Percentiles rank a stretch among this genome's conserved stretches.
These are phyloP conservation scores for Smittium culicis DNA, from an alignment of 371 early-diverging fungal genomes.

Conservation along the genomic window DNA sequence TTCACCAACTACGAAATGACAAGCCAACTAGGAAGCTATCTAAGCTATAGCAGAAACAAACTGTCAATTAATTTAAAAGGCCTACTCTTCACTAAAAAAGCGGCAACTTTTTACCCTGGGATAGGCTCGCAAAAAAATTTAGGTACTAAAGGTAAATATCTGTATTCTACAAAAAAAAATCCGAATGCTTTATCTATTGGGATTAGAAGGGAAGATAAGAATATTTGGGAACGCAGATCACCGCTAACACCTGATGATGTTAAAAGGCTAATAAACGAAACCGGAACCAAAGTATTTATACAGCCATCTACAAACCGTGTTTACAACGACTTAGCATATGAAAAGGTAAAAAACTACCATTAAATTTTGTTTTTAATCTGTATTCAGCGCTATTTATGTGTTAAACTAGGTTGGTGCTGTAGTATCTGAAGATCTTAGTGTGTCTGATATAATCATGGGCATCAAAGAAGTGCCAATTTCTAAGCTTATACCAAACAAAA, in stretches of 20 bases:
- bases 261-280: slow-evolving; percentile 57
- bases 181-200: slow-evolving; percentile 36
- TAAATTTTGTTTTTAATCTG: slow-evolving; percentile 1
- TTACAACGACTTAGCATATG: slow-evolving; percentile 65
- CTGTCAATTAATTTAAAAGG: no score
- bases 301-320: slow-evolving; percentile 88
- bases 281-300: slow-evolving; percentile 65
- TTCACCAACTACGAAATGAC: no score
- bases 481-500: slow-evolving; percentile 69
- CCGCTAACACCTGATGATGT: slow-evolving; percentile 72
- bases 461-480: slow-evolving; percentile 91
- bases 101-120: no score
- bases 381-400: not conserved
- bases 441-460: slow-evolving; percentile 84
- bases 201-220: slow-evolving; percentile 88
- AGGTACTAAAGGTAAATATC: no score
- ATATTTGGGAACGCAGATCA: slow-evolving; percentile 87
- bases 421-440: slow-evolving; percentile 70
- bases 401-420: slow-evolving; percentile 64
- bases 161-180: not conserved
- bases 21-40: no score
- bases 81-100: no score
- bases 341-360: slow-evolving; percentile 35
- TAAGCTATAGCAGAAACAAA: no score
- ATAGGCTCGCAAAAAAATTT: no score